These are phyloP conservation scores for Xylariaceae sp. DNA, from an alignment of 2,329 filamentous ascomycete genomes.

Conservation along the genomic window DNA sequence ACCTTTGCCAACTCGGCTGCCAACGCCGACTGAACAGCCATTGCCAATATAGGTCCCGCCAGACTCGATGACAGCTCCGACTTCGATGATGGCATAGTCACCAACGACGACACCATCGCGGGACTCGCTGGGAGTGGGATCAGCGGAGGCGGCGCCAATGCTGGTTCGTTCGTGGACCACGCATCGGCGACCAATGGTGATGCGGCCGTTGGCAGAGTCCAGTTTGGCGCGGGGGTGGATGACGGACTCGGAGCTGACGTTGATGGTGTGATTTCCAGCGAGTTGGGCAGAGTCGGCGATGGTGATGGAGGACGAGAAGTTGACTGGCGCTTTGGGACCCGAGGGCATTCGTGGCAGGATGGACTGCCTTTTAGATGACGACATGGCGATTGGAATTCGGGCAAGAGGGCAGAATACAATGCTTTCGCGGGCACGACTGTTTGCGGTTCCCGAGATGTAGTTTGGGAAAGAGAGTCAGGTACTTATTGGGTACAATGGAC, in stretches of 20 bases:
- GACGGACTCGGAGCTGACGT: conserved; percentile 72
- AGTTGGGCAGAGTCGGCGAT: conserved; percentile 63
- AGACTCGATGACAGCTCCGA: conserved; percentile 58
- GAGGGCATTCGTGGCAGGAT: conserved; percentile 53
- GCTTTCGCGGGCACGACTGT: conserved; percentile 12
- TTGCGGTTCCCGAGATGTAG: background rate
- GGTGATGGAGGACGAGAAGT: conserved; percentile 57
- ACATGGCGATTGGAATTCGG: conserved; percentile 31
- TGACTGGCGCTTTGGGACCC: conserved; percentile 59
- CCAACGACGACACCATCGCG: conserved; percentile 54
- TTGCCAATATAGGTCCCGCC: conserved; percentile 62
- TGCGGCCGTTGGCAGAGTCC: conserved; percentile 73
- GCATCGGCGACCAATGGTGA: conserved; percentile 77
- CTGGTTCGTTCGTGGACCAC: conserved; percentile 72
- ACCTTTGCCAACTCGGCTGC: conserved; percentile 57
- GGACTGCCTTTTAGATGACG: conserved; percentile 54
- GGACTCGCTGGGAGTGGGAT: conserved; percentile 29
- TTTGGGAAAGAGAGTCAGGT: too few species aligned
- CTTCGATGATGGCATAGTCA: conserved; percentile 62
- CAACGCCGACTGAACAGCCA: conserved; percentile 58
- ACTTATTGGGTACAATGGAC: too few species aligned
- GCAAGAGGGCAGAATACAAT: background rate
- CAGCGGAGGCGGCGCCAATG: conserved; percentile 46
- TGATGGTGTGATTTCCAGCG: conserved; percentile 73
- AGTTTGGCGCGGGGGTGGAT: conserved; percentile 84